These are phyloP conservation scores for Cystobasidiaceae sp. DNA, from an alignment of 1,284 basidiomycete species.

Conservation along the genomic window DNA sequence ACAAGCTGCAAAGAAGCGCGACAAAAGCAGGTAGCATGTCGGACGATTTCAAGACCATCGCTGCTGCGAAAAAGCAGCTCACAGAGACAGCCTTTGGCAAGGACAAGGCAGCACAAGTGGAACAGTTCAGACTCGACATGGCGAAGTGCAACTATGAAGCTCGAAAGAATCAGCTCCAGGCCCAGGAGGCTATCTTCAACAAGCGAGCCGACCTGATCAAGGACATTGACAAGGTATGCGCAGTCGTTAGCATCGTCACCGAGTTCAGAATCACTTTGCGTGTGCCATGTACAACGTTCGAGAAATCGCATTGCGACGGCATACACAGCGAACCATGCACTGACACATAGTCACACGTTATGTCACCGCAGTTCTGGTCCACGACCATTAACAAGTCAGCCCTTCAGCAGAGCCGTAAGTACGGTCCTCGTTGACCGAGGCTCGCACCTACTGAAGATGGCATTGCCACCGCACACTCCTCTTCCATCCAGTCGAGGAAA, in stretches of 20 bases:
- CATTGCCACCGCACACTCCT: neutral
- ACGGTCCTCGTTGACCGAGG: neutral
- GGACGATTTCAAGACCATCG: neutral
- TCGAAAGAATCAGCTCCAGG: slow-evolving; percentile 31
- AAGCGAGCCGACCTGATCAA: slow-evolving; percentile 32
- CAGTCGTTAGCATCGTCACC: neutral
- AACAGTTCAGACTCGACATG: slow-evolving; percentile 8
- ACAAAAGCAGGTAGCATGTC: too few relatives aligned
- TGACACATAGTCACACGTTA: neutral
- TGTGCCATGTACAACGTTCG: too few relatives aligned
- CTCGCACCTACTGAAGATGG: neutral
- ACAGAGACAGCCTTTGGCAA: slow-evolving; percentile 7
- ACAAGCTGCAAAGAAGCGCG: too few relatives aligned
- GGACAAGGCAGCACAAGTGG: slow-evolving; percentile 11
- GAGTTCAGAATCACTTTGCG: too few relatives aligned
- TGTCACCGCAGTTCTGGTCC: slow-evolving; percentile 35
- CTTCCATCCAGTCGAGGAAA: slow-evolving; percentile 32
- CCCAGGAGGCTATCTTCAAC: slow-evolving; percentile 32
- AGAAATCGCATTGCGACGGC: neutral
- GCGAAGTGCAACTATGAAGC: slow-evolving; percentile 21
- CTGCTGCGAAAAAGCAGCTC: slow-evolving; percentile 3
- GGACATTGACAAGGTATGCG: slow-evolving; percentile 31
- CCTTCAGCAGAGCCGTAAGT: slow-evolving; percentile 6
- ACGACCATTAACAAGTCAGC: slow-evolving; percentile 32
- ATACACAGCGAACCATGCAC: neutral